Conservation (phyloP, 768 basidiomycete genomes). For the Agaricus blazei region DNA sequence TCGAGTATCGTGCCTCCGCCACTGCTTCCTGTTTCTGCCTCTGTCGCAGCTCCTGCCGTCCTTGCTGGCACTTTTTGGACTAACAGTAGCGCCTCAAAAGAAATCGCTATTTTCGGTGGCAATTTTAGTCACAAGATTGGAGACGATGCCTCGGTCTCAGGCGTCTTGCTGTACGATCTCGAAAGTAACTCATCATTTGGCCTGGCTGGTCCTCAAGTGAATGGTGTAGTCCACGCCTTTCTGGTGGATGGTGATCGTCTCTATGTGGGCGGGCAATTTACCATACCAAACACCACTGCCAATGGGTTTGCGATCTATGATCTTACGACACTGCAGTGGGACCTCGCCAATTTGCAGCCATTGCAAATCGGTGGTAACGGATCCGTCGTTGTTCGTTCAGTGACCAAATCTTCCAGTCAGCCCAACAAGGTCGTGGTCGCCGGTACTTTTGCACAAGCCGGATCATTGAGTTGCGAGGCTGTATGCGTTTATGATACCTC, state of each 20-base stretch:
- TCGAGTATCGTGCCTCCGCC: constrained; percentile 46
- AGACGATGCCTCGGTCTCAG: constrained; percentile 36
- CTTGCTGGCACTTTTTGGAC: constrained; percentile 88
- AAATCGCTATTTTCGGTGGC: constrained; percentile 81
- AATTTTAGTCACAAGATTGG: constrained; percentile 67
- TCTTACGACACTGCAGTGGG: constrained; percentile 60
- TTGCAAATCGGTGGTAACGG: constrained; percentile 53
- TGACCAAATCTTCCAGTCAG: constrained; percentile 58
- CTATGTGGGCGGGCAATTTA: constrained; percentile 85
- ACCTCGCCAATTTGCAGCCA: constrained; percentile 49
- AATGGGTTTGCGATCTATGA: constrained; percentile 82
- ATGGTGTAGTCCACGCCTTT: constrained; percentile 75
- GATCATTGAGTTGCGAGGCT: constrained; percentile 65
- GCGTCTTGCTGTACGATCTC: constrained; percentile 70
- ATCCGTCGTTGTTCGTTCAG: constrained; percentile 62
- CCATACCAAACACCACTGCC: constrained; percentile 45
- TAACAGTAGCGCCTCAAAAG: constrained; percentile 59
- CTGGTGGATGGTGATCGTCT: constrained; percentile 65
- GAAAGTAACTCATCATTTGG: constrained; percentile 41
- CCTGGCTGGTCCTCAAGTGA: constrained; percentile 56
- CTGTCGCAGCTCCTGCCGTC: constrained; percentile 79
- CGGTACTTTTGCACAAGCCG: constrained; percentile 82
- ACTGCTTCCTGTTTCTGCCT: constrained; percentile 53
- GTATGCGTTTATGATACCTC: constrained; percentile 73
- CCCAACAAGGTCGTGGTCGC: constrained; percentile 70